Evolutionary conservation across 176 grass and related monocot species (phyloP).

Genomic region (Triticum urartu): DNA sequence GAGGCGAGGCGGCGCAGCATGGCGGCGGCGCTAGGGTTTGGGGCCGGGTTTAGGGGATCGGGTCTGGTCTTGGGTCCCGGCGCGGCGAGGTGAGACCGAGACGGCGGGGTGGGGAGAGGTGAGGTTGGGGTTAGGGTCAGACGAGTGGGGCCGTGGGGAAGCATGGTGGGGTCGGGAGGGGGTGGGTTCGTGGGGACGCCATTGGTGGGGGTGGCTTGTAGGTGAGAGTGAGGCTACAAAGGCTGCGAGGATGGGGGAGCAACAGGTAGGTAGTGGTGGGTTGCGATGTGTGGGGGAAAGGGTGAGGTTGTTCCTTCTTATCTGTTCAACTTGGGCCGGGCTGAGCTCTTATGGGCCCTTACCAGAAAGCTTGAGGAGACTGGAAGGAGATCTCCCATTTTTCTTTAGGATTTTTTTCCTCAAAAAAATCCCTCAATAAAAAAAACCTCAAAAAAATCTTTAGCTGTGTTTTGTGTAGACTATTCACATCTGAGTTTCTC

Average conservation of each 20-base stretch:
- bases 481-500: too few species aligned
- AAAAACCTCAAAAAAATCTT: too few species aligned
- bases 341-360: not conserved
- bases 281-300: not conserved
- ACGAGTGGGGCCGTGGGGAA: not conserved
- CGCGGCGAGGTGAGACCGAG: constrained; percentile 17
- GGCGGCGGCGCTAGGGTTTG: constrained; percentile 46
- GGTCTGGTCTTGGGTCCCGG: constrained; percentile 21
- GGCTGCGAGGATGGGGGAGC: not conserved
- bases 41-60: constrained; percentile 26
- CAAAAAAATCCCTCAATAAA: too few species aligned
- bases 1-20: constrained; percentile 45
- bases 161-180: constrained; percentile 19
- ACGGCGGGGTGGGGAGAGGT: not conserved
- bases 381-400: too few species aligned
- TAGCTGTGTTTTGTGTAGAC: too few species aligned
- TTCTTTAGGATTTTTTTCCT: too few species aligned
- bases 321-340: constrained; percentile 5
- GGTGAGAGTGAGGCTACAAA: not conserved
- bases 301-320: not conserved
- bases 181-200: constrained; percentile 12
- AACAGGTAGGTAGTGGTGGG: not conserved
- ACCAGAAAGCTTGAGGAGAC: too few species aligned
- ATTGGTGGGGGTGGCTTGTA: constrained; percentile 35
- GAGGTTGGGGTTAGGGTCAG: constrained; percentile 11